Base-by-base conservation (phyloP, 331 rosid genomes). In the Phaseolus coccineus region DNA sequence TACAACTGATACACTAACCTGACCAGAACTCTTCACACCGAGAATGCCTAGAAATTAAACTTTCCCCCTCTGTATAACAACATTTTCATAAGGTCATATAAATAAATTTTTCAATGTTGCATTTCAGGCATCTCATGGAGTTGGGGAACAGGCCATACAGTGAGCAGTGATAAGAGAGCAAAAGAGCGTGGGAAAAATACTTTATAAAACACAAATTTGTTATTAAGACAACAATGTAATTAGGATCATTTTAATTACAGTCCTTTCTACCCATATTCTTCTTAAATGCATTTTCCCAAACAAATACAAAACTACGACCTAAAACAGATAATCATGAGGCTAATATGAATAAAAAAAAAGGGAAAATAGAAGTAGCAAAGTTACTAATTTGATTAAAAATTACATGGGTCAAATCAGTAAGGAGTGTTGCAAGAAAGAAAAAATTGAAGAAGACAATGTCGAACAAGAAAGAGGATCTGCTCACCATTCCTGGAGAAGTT, bases 401-500 rank as follows among this genome's bases (percentile, higher is more conserved):
- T 46, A 46, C 51, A 12, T 3, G 51, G 16, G 16, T 46, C 16
- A 46, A 46, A 10, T 12, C 1, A 46, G 5, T 0, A 11, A 44
- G 50, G 14, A 44, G 9, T 44, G 14, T 44, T 46, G 51, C 15
- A 46, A 46, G 51, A 46, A 46, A 12, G 51, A 46, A 46, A 46
- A 3, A 46, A 46, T 12, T 46, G n/a, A 27, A 5, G 16, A 15
- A 55, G 27, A 51, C 3, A 5, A 24, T 3, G 13, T 0, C 25
- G 16, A 28, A 59, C n/a, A 27, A 42, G 39, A 59, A 28, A 57
- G 16, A 57, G 33, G 35, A 57, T 10, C 13, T 19, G 25, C 74
- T 72, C 68, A 80, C 83, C 83, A 80, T 80, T 33, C 0, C 50
- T 27, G 72, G n/a, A 39, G 42, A 50, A 62, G 56, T 42, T n/a